Percentiles rank a stretch among this genome's conserved stretches.
Conservation (phyloP, 306 rosid species). For the Acacia confusa region DNA sequence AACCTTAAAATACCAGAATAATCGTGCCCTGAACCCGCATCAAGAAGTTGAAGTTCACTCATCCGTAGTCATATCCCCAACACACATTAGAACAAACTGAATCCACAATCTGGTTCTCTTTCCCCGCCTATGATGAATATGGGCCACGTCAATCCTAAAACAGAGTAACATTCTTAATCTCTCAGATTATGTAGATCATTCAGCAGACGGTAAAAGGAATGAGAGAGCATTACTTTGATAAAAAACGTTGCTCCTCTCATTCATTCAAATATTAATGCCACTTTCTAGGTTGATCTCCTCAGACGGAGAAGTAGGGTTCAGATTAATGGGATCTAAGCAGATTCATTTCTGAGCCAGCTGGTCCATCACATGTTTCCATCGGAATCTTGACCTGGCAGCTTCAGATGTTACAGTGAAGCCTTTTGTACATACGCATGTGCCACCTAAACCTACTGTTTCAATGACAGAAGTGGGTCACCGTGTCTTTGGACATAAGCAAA, state of each 20-base stretch:
- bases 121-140: background rate
- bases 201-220: background rate
- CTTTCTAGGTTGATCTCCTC: background rate
- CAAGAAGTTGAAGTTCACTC: background rate
- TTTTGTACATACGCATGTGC: background rate
- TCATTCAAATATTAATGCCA: background rate
- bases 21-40: background rate
- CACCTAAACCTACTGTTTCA: background rate
- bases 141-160: background rate
- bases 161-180: background rate
- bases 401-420: background rate
- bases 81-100: background rate
- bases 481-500: background rate
- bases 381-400: background rate
- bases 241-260: background rate
- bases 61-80: background rate
- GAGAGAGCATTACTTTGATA: background rate
- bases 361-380: background rate
- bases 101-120: background rate
- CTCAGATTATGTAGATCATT: background rate
- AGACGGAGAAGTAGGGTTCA: background rate
- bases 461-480: background rate
- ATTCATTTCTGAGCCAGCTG: background rate
- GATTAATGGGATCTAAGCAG: background rate
- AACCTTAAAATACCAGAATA: background rate